These are phyloP conservation scores for Salisapilia sapeloensis DNA, from an alignment of 352 stramenopile genomes.

Conservation along the genomic window DNA sequence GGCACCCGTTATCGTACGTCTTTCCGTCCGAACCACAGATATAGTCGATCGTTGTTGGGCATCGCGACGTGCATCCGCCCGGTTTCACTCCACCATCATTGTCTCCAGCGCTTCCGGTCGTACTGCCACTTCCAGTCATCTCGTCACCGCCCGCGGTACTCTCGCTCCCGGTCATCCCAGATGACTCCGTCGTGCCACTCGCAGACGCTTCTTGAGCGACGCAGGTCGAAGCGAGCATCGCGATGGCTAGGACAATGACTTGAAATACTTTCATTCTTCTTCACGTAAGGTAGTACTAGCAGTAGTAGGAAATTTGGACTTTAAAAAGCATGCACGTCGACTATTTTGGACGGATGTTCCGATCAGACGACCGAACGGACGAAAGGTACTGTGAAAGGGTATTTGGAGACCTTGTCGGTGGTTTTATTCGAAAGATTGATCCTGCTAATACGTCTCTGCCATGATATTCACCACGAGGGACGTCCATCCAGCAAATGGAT, in stretches of 20 bases:
- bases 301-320: too few relatives aligned
- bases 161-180: slow-evolving; percentile 3
- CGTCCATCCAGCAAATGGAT: slow-evolving; percentile 92
- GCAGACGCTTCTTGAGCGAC: slow-evolving; percentile 1
- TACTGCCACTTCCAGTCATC: slow-evolving; percentile 5
- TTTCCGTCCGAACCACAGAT: slow-evolving; percentile 26
- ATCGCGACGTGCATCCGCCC: too few relatives aligned
- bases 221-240: not conserved
- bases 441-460: slow-evolving; percentile 75
- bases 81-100: not conserved
- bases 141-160: slow-evolving; percentile 12
- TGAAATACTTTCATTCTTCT: not conserved
- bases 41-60: not conserved
- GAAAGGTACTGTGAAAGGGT: too few relatives aligned
- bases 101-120: slow-evolving; percentile 2
- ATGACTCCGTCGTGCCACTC: not conserved
- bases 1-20: slow-evolving; percentile 28
- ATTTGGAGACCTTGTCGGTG: too few relatives aligned
- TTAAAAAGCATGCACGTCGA: slow-evolving; percentile 1
- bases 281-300: too few relatives aligned
- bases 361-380: not conserved
- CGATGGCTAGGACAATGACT: too few relatives aligned
- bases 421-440: slow-evolving; percentile 3
- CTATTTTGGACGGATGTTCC: not conserved
- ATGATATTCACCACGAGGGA: slow-evolving; percentile 87